These are phyloP conservation scores for Agrocybe chaxingu DNA, from an alignment of 768 basidiomycete genomes.

Conservation along the genomic window DNA sequence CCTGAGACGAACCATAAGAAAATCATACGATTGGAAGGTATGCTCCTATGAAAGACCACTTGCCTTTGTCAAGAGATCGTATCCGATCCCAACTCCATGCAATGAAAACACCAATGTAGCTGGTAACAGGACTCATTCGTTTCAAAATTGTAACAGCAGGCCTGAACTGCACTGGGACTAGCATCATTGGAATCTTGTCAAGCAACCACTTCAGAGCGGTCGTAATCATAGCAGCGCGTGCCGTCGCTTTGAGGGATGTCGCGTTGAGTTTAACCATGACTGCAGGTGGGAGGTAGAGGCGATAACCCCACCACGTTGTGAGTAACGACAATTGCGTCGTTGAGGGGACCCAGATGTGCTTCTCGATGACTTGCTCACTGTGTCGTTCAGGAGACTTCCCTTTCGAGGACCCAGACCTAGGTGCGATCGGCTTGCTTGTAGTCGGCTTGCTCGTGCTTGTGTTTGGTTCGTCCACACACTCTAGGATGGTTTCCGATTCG, in stretches of 20 bases:
- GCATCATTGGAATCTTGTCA: conserved; percentile 54
- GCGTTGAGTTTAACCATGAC: conserved; percentile 64
- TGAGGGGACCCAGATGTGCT: conserved; percentile 67
- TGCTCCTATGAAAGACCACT: conserved; percentile 8
- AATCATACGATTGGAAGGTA: not conserved
- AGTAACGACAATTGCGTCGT: conserved; percentile 70
- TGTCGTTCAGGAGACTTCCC: conserved; percentile 7
- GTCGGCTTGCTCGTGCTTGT: conserved; percentile 4
- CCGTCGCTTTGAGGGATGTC: conserved; percentile 62
- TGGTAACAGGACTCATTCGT: conserved; percentile 58
- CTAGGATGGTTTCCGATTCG: conserved; percentile 50
- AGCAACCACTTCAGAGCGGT: conserved; percentile 72
- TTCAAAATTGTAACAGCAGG: conserved; percentile 58
- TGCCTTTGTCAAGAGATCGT: conserved; percentile 65
- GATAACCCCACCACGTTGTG: conserved; percentile 79
- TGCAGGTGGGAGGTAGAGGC: conserved; percentile 75
- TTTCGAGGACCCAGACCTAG: conserved; percentile 1
- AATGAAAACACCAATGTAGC: conserved; percentile 73
- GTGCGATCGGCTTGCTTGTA: conserved; percentile 10
- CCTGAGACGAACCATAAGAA: conserved; percentile 35
- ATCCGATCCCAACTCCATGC: conserved; percentile 79
- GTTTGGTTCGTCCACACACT: conserved; percentile 37
- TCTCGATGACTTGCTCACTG: conserved; percentile 23
- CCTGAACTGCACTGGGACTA: conserved; percentile 61
- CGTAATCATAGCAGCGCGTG: conserved; percentile 73